Conservation (phyloP, 2,329 filamentous ascomycete genomes). For the Westerdykella aurantiaca region DNA sequence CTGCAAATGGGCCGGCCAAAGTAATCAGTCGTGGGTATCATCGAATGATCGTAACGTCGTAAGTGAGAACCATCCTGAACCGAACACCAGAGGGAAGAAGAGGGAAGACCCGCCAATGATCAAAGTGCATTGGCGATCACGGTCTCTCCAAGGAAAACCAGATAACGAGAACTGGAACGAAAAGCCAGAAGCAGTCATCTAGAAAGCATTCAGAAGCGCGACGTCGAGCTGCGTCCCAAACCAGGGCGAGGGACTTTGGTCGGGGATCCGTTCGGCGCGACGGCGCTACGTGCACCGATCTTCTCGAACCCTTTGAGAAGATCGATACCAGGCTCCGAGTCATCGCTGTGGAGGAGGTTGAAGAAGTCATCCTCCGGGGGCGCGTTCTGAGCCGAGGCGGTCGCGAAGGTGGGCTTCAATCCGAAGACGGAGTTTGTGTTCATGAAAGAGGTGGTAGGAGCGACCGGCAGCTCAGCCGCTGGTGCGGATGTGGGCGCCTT, state of each 20-base stretch:
- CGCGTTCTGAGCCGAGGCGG: conserved; percentile 25
- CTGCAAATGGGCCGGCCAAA: no score
- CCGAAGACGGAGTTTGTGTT: no score
- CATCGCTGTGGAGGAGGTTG: conserved; percentile 54
- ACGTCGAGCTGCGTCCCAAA: conserved; percentile 29
- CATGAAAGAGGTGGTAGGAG: not conserved
- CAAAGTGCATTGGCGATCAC: no score
- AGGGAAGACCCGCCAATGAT: no score
- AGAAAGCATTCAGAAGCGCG: conserved; percentile 23
- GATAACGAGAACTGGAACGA: no score
- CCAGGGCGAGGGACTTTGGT: conserved; percentile 27
- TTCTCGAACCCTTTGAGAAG: conserved; percentile 71
- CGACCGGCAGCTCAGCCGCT: not conserved
- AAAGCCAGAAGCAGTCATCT: conserved; percentile 1
- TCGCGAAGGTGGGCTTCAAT: conserved; percentile 1
- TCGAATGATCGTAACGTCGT: no score
- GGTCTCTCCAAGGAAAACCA: no score
- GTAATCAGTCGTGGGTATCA: no score
- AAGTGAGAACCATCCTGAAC: no score
- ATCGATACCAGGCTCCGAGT: conserved; percentile 57
- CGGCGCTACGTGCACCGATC: conserved; percentile 51
- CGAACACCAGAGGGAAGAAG: no score
- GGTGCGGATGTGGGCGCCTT: conserved; percentile 21
- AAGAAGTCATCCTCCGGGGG: conserved; percentile 49
- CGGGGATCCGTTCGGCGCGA: conserved; percentile 33